These are phyloP conservation scores for Simmondsia chinensis DNA, from an alignment of 148 eudicot genomes.

Conservation along the genomic window DNA sequence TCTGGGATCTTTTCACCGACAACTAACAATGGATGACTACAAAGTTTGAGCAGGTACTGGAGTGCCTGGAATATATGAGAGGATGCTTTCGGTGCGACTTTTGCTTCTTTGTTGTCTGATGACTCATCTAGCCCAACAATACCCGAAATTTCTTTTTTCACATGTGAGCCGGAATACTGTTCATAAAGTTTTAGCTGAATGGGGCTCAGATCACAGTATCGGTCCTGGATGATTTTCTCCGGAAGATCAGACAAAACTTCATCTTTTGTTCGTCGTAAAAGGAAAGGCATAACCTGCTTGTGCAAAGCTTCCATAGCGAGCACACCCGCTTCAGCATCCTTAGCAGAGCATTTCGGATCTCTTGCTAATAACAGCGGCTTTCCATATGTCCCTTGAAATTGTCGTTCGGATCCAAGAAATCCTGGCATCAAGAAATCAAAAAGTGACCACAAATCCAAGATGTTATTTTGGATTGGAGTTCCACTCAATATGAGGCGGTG, in stretches of 20 bases:
- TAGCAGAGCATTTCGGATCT: conserved; percentile 96
- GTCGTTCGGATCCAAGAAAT: conserved; percentile 96
- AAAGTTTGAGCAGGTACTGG: conserved; percentile 88
- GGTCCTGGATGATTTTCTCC: conserved; percentile 95
- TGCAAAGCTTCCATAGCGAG: conserved; percentile 99
- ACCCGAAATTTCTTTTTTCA: conserved; percentile 74
- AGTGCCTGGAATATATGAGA: conserved; percentile 96
- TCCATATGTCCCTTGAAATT: conserved; percentile 94
- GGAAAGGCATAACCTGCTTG: conserved; percentile 99
- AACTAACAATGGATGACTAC: conserved; percentile 97
- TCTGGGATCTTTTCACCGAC: conserved; percentile 62
- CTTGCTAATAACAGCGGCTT: conserved; percentile 90
- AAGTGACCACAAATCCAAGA: conserved; percentile 96
- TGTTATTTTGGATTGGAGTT: conserved; percentile 98
- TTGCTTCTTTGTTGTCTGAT: conserved; percentile 43
- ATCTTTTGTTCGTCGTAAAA: conserved; percentile 90
- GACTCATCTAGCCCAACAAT: conserved; percentile 50
- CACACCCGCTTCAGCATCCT: conserved; percentile 96
- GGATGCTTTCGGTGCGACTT: conserved; percentile 57
- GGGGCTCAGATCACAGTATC: conserved; percentile 95
- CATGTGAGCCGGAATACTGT: conserved; percentile 82
- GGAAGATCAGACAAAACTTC: conserved; percentile 98
- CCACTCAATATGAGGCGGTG: conserved; percentile 98
- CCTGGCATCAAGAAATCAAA: conserved; percentile 99
- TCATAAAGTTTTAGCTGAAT: conserved; percentile 91